Evolutionary conservation across 2,329 filamentous ascomycete species (phyloP), one percentile per base, ranked within the genome.

Genomic region (Talaromyces sp.): DNA sequence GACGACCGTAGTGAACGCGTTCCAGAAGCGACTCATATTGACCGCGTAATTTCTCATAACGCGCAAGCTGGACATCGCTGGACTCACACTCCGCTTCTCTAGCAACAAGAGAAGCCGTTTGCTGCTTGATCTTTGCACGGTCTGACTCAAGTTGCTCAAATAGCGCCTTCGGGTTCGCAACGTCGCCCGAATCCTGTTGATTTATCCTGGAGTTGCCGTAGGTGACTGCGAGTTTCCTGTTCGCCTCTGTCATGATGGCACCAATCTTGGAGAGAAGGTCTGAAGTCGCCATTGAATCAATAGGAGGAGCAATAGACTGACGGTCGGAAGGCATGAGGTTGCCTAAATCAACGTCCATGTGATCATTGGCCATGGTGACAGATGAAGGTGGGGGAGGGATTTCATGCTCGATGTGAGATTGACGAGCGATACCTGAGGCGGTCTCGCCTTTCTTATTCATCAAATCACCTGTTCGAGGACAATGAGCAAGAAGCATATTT

Each of bases 371-470:
- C 63, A 74, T 74, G 8, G 69, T 72, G 27, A 72, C 66, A 11
- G 91, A 96, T 0, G 91, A 96, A 6, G 89, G 81, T 55, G 90
- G 84, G 11, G 86, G 86, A 5, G 82, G 80, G 13, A 82, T 79
- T 49, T 87, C 83, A 46, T 87, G 82, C 56, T 88, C 85, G 47
- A 80, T 75, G 56, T 78, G 85, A 80, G 84, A 75, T 48, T 80
- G 77, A 67, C 89, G 86, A 62, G 96, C 91, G 47, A 96, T 79
- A 58, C 93, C 88, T 64, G 96, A 90, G 10, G 91, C 91, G 1
- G 90, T 89, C 57, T 96, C 82, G 24, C 91, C 90, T 51, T 90
- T 85, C 48, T 85, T 80, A 69, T 97, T 99, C 17, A 85, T 81
- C 49, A 97, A 87, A 65, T 96, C 87, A 0, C 91, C 89, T 2